Base-by-base conservation (phyloP, 441 rosid species). In the Aleurites moluccanus region DNA sequence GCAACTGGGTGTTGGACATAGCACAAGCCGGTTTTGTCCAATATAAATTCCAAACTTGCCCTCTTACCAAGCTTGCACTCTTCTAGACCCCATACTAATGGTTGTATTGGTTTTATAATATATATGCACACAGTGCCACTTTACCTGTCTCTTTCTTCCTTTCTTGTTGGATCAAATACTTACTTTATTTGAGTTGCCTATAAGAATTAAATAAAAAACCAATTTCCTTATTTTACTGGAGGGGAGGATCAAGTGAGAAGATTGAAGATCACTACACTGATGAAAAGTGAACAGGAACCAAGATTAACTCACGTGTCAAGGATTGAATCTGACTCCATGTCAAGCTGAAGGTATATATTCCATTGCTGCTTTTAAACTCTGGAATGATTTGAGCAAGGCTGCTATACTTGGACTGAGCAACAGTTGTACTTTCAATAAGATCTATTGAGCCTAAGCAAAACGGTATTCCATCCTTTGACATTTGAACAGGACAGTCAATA, bases 401-500 rank as follows among this genome's bases (percentile, higher is more conserved):
- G 82, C 77, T 74, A 67, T 80, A 90, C 38, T 2, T 11, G 38
- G 93, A 76, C 75, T 80, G 81, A 69, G 80, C 80, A 77, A 81
- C 84, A 9, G n/a, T 76, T 56, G 89, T 88, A 80, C 82, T 80
- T 13, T 77, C 78, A 13, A 88, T 79, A 65, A 93, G 92, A 83
- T 93, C 83, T 69, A 86, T 81, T 52, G 88, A 81, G 75, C 84
- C 75, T 56, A 82, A 67, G 81, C 98, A 93, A 80, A 89, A 88
- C 5, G 93, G 97, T 30, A 80, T 52, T 70, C 87, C 86, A 57
- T 91, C 93, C 73, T 86, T 79, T 10, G 98, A 86, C 81, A 93
- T 77, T 85, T 93, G 98, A 75, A 93, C 86, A 52, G 93, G 81
- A 72, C 98, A 93, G 75, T 93, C 97, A 10, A 93, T 83, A 77